Evolutionary conservation across 345 rosid species (phyloP).

Genomic region (Aquilaria yunnanensis): DNA sequence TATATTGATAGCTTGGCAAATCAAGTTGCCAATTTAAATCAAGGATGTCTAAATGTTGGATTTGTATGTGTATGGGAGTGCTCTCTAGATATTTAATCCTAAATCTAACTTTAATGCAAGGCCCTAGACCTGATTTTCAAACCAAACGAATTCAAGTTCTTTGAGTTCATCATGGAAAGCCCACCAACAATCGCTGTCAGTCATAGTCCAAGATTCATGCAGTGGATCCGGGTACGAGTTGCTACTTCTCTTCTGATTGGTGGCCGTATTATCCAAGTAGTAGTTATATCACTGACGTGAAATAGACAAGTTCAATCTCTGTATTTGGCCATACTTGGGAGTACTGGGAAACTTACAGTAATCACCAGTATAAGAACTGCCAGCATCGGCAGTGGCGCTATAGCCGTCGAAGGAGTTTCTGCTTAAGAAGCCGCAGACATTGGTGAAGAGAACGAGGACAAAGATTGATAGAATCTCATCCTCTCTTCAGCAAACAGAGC

Average conservation of each 20-base stretch:
- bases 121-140: no score
- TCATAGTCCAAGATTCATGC: constrained; percentile 23
- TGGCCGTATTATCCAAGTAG: constrained; percentile 31
- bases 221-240: constrained; percentile 85
- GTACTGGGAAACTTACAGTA: constrained; percentile 19
- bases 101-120: no score
- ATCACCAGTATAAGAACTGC: constrained; percentile 16
- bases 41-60: no score
- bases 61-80: no score
- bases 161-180: constrained; percentile 76
- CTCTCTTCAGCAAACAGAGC: constrained; percentile 54
- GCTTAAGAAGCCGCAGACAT: constrained; percentile 65
- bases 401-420: constrained; percentile 25
- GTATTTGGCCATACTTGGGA: constrained; percentile 8
- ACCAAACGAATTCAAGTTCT: no score
- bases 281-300: constrained; percentile 37
- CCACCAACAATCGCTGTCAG: constrained; percentile 41
- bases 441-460: constrained; percentile 72
- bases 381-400: neutral
- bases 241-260: constrained; percentile 48
- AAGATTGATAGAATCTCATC: constrained; percentile 72
- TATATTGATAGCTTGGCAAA: no score
- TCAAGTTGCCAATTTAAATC: no score
- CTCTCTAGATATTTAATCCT: no score
- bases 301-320: constrained; percentile 24